Percentiles rank a stretch among this genome's conserved stretches.
Conservation (phyloP, 257 asterid genomes). For the Jacaranda mimosifolia region DNA sequence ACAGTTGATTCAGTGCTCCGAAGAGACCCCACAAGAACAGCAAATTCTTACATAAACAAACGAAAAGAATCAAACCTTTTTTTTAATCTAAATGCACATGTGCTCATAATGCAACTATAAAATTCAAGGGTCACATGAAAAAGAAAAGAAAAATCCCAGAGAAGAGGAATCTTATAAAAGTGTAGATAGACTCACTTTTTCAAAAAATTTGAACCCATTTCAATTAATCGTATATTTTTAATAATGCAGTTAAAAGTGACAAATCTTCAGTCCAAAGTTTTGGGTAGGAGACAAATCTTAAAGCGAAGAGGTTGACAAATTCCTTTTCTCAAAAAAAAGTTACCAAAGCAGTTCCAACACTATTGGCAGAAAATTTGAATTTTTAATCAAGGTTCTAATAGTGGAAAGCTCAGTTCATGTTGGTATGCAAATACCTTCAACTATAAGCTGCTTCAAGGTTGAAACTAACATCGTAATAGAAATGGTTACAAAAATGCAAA, state of each 20-base stretch:
- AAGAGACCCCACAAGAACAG: conserved; percentile 9
- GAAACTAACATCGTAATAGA: conserved; percentile 7
- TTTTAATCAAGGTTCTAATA: conserved; percentile 7
- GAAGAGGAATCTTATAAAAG: neutral
- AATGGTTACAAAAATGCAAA: neutral
- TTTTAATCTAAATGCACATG: conserved; percentile 3
- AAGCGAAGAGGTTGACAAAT: neutral
- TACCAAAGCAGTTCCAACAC: conserved; percentile 1
- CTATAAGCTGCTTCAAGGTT: conserved; percentile 8
- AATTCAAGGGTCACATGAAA: neutral
- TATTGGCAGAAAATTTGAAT: conserved; percentile 10
- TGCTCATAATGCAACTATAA: conserved; percentile 11
- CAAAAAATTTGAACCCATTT: neutral
- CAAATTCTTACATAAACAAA: neutral
- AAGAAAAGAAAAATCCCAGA: neutral
- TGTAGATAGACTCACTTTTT: neutral
- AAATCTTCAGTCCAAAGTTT: neutral
- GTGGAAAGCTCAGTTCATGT: conserved; percentile 19
- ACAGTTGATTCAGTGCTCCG: conserved; percentile 2
- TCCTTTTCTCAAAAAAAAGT: conserved; percentile 2
- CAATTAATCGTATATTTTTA: neutral
- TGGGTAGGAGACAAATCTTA: neutral
- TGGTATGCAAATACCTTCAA: conserved; percentile 12
- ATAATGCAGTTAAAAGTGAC: neutral
- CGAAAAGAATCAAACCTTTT: neutral